phyloP scores from a whole-genome alignment of 805 yeast genomes.

The Yueomyces sinensis region DNA sequence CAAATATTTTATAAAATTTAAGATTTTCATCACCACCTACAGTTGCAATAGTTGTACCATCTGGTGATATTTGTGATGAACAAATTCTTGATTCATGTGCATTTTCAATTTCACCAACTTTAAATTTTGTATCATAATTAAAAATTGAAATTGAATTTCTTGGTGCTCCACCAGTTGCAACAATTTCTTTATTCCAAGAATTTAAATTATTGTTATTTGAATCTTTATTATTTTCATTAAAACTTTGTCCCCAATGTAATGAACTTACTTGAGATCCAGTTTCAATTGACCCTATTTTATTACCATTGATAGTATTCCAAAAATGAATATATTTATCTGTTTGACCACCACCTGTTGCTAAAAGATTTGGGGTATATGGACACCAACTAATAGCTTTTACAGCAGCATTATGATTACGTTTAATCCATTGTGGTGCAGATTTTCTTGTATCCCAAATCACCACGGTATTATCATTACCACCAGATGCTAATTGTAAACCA shows the following conservation, averaged over 20 bases:
- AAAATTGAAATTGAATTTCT: conserved; percentile 71
- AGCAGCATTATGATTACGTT: conserved; percentile 80
- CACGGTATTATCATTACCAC: conserved; percentile 90
- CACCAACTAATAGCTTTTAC: conserved; percentile 94
- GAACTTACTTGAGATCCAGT: conserved; percentile 94
- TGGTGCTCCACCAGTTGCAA: conserved; percentile 90
- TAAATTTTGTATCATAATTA: conserved; percentile 73
- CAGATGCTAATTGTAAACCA: conserved; percentile 77
- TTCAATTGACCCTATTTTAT: conserved; percentile 72
- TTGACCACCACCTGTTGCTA: conserved; percentile 98
- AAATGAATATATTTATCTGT: conserved; percentile 79
- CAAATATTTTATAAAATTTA: conserved; percentile 89
- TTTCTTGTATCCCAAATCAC: conserved; percentile 86
- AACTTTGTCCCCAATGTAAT: conserved; percentile 69
- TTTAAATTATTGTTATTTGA: conserved; percentile 14
- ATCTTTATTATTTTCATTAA: conserved; percentile 4
- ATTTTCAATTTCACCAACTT: conserved; percentile 71
- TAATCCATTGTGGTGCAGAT: conserved; percentile 53
- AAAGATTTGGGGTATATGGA: conserved; percentile 65
- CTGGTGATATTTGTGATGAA: conserved; percentile 77
- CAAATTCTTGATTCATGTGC: conserved; percentile 89
- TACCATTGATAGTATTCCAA: conserved; percentile 91
- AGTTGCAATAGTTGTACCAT: conserved; percentile 80
- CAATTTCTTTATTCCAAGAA: conserved; percentile 44
- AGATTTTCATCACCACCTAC: conserved; percentile 94